A percentile compares a stretch with the other conserved stretches of the same genome.
These are phyloP conservation scores for Colletotrichum cordylinicola DNA, from an alignment of 2,329 filamentous ascomycete species.

Conservation along the genomic window DNA sequence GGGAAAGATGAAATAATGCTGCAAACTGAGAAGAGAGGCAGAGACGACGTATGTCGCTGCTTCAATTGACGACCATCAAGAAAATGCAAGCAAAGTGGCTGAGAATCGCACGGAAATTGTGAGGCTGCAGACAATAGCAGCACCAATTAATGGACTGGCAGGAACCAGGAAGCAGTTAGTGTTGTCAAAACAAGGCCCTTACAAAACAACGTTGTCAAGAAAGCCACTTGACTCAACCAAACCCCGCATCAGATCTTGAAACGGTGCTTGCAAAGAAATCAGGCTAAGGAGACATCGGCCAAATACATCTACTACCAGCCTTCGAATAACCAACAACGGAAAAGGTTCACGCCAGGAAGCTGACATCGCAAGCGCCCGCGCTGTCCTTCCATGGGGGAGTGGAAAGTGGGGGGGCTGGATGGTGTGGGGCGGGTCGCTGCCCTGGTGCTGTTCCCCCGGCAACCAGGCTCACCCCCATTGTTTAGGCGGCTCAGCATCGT, in stretches of 20 bases:
- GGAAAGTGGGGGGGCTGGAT: constrained; percentile 13
- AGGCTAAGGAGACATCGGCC: neutral
- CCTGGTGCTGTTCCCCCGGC: constrained; percentile 18
- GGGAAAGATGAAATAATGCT: neutral
- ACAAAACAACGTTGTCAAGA: neutral
- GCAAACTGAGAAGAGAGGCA: neutral
- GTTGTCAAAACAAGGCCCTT: neutral
- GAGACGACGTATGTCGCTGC: neutral
- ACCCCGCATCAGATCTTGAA: neutral
- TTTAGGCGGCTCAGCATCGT: constrained; percentile 16
- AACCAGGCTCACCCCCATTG: constrained; percentile 14
- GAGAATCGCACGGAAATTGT: neutral
- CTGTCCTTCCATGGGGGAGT: neutral
- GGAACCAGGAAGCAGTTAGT: neutral
- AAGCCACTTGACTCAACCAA: neutral
- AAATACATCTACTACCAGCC: neutral
- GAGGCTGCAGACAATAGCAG: neutral
- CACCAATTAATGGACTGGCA: neutral
- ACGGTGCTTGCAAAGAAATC: neutral
- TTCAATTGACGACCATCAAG: neutral
- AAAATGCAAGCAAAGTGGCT: neutral
- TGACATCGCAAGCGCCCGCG: constrained; percentile 9
- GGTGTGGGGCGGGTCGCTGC: constrained; percentile 17
- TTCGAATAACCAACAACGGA: neutral
- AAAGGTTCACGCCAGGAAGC: neutral